These are phyloP conservation scores for Ampelocalamus luodianensis DNA, from an alignment of 176 grass and related monocot species.

Conservation along the genomic window DNA sequence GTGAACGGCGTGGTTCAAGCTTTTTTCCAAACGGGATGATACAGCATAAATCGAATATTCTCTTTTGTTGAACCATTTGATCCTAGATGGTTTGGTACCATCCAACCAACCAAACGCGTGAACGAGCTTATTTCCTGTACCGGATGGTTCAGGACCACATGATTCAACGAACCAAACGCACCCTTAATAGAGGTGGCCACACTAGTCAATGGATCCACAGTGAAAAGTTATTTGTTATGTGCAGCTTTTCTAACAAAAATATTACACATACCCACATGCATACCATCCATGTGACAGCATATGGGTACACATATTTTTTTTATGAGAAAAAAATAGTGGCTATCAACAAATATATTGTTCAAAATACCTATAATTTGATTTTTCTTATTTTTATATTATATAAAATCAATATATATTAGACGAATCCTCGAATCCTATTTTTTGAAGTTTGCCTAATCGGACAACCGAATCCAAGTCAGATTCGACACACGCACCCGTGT, in stretches of 20 bases:
- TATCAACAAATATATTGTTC: neutral
- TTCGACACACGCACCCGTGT: neutral
- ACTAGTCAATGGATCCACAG: neutral
- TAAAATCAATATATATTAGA: constrained; percentile 1
- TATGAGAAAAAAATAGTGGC: neutral
- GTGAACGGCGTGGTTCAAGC: no score
- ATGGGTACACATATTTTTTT: neutral
- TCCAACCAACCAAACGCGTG: no score
- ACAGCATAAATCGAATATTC: no score
- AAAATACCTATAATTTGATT: neutral
- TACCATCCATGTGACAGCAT: neutral
- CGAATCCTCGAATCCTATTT: neutral
- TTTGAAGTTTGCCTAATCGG: neutral
- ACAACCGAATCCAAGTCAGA: neutral
- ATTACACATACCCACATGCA: neutral
- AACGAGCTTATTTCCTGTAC: no score
- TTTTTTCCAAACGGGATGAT: no score
- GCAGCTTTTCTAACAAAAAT: neutral
- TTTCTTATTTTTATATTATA: neutral
- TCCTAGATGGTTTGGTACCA: no score
- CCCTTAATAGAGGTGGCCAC: neutral
- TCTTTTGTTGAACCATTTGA: no score
- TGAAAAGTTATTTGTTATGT: neutral
- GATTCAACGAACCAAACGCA: no score
- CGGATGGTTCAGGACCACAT: no score